phyloP scores from a whole-genome alignment of 768 basidiomycete species.

The Gloeophyllum trabeum region DNA sequence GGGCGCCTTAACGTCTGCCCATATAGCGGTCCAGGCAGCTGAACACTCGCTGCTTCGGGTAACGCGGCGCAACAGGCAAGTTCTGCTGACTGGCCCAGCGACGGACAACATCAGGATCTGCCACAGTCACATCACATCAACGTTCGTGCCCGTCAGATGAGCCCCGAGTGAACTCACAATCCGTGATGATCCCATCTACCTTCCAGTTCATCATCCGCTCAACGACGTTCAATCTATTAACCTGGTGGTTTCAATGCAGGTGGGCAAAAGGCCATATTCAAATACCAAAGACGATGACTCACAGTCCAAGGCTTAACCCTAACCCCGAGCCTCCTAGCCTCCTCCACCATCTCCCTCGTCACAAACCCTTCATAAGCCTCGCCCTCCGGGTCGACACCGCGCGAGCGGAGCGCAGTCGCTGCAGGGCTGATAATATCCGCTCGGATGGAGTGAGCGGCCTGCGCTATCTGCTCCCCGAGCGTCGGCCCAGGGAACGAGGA shows the following conservation, averaged over 20 bases:
- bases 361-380: conserved; percentile 44
- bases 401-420: conserved; percentile 27
- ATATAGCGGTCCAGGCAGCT: conserved; percentile 48
- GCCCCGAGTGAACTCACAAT: conserved; percentile 27
- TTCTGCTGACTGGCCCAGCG: conserved; percentile 44
- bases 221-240: conserved; percentile 48
- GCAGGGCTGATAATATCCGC: conserved; percentile 59
- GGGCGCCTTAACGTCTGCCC: conserved; percentile 18
- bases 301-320: conserved; percentile 70
- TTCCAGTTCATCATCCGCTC: conserved; percentile 50
- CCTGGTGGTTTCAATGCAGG: conserved; percentile 21
- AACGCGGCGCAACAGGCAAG: conserved; percentile 40
- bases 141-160: conserved; percentile 10
- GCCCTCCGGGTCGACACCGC: conserved; percentile 30
- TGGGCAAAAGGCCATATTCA: background rate
- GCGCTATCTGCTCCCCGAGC: conserved; percentile 45
- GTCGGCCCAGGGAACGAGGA: conserved; percentile 53
- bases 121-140: conserved; percentile 35
- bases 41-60: conserved; percentile 47
- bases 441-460: conserved; percentile 54
- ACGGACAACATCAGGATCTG: conserved; percentile 47
- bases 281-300: conserved; percentile 11
- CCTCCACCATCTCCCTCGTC: conserved; percentile 55
- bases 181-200: conserved; percentile 72
- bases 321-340: conserved; percentile 53